Conservation (phyloP, 345 rosid genomes). For the Rhizophora mangle region DNA sequence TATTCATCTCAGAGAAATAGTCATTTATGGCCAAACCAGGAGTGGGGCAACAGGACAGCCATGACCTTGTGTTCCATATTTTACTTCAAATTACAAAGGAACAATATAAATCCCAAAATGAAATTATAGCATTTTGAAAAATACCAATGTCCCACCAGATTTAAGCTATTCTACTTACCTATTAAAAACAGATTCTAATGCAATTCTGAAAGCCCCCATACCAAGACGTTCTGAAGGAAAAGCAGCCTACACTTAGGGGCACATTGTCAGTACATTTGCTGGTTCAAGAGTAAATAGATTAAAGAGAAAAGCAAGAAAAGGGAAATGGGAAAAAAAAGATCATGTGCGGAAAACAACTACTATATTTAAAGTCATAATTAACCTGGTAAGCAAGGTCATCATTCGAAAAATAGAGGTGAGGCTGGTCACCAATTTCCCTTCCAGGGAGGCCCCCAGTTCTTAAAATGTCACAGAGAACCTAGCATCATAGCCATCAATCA, state of each 20-base stretch:
- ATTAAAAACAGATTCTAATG: slow-evolving; percentile 74
- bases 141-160: neutral
- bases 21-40: neutral
- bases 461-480: slow-evolving; percentile 89
- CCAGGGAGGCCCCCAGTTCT: slow-evolving; percentile 92
- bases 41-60: neutral
- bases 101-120: neutral
- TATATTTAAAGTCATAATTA: slow-evolving; percentile 13
- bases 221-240: slow-evolving; percentile 90
- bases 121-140: neutral
- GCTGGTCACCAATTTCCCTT: slow-evolving; percentile 57
- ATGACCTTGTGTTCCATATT: neutral
- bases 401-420: slow-evolving; percentile 62
- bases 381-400: slow-evolving; percentile 91
- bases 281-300: neutral
- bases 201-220: slow-evolving; percentile 90
- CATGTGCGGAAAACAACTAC: neutral
- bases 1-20: neutral
- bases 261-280: slow-evolving; percentile 34
- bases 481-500: slow-evolving; percentile 7
- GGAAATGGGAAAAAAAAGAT: neutral
- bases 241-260: slow-evolving; percentile 51
- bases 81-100: neutral
- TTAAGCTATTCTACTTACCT: slow-evolving; percentile 36
- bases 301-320: too few relatives aligned